Evolutionary conservation across 345 rosid genomes (phyloP).

Genomic region (thale cress (Arabidopsis thaliana)): DNA sequence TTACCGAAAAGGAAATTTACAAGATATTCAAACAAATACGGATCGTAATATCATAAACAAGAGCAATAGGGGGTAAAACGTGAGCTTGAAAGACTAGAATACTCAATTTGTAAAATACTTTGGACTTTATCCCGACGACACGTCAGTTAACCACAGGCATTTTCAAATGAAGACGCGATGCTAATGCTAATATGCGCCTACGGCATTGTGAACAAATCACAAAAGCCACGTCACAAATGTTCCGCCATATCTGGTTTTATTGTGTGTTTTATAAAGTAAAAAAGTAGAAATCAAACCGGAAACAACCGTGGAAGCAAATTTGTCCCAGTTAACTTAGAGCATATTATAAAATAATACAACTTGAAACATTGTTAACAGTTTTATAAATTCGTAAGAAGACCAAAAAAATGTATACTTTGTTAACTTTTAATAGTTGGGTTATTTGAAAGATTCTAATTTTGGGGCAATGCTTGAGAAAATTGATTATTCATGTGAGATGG

Average conservation of each 20-base stretch:
- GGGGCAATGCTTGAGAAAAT: not conserved
- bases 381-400: not conserved
- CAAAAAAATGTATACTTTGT: not conserved
- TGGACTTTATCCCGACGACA: conserved; percentile 39
- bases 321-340: not conserved
- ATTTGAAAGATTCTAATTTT: conserved; percentile 6
- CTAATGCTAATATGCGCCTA: conserved; percentile 45
- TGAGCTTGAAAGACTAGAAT: not conserved
- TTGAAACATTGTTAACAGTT: not conserved
- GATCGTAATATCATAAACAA: not conserved
- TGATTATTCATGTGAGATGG: not conserved
- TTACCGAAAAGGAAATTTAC: not conserved
- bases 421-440: not conserved
- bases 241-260: not conserved
- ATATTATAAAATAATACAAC: too few relatives aligned
- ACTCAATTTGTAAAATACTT: conserved; percentile 14
- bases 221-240: conserved; percentile 12
- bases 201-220: conserved; percentile 7
- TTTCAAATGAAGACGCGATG: conserved; percentile 36
- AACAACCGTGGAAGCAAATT: not conserved
- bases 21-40: not conserved
- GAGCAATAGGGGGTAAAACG: not conserved
- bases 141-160: conserved; percentile 25
- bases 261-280: not conserved
- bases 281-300: not conserved